Evolutionary conservation across 257 asterid genomes (phyloP), one percentile per base, ranked within the genome.

Genomic region (Plectranthus barbatus): DNA sequence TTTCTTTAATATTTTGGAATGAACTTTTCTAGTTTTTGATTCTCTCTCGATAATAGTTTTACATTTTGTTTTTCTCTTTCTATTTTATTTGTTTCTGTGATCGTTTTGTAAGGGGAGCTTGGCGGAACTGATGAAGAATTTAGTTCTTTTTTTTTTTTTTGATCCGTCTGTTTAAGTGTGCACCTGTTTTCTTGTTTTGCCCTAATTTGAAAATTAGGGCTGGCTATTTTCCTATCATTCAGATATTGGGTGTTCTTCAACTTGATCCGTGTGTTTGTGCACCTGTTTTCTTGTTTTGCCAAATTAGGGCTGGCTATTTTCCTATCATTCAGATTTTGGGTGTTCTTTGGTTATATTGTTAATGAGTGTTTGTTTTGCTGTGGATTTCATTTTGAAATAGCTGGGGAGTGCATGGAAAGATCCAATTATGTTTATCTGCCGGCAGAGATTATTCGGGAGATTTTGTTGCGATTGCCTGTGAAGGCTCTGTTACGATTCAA

Each of bases 401-500:
- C 42, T 54, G 7, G 3, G 26, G 19, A 14, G 42, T 37, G 9
- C 37, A 50, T 29, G 29, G 57, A 56, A 33, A 50, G 11, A 65
- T 18, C 51, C 13, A 40, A 14, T 20, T 72, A 29, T 37, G 63
- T 42, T 23, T 17, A 69, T 64, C 23, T 76, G 23, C 76, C 76
- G 78, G 60, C n/a, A n/a, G n/a, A n/a, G n/a, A n/a, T n/a, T n/a
- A n/a, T n/a, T n/a, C n/a, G n/a, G n/a, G n/a, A n/a, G n/a, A n/a
- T n/a, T n/a, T n/a, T n/a, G n/a, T n/a, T n/a, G n/a, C n/a, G n/a
- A n/a, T n/a, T n/a, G n/a, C 74, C 84, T 2, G 84, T 80, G 60
- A 78, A 76, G 49, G 39, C 70, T 46, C 60, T 83, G 21, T 3
- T 72, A 71, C 77, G 17, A 56, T 74, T 73, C 67, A 83, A 80